Evolutionary conservation across 176 grass and related monocot genomes (phyloP), one percentile per base, ranked within the genome.

Genomic region (Aegilops bicornis): DNA sequence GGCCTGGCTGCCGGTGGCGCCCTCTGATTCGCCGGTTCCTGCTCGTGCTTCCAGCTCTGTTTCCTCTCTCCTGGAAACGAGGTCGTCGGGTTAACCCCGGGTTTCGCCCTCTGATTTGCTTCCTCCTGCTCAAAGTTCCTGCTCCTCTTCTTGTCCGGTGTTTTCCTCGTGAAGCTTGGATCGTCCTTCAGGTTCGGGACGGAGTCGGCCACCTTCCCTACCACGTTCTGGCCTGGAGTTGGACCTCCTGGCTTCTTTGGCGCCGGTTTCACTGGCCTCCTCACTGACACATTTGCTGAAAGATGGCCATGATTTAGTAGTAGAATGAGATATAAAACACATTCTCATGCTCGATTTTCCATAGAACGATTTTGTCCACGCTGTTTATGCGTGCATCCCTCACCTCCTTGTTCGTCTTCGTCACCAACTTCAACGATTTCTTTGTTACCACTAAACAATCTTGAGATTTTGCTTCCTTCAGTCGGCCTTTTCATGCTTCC

Each of bases 371-470:
- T 30, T 16, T 37, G 10, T 22, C 30, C 63, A 69, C 5, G 45
- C 9, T 31, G n/a, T 43, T 43, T 27, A 35, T 36, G 64, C 32
- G 7, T 35, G 15, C 7, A 78, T 12, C 9, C 22, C 90, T 70
- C 85, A 95, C 95, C 95, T 89, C 66, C 72, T 83, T 40, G 64
- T 82, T 87, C 81, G 19, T 86, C 87, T n/a, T 84, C 42, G 10
- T 85, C 56, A 3, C 88, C 93, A 31, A 90, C 80, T 66, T 79
- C 80, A 37, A 69, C 1, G 16, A 79, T 10, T 63, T 90, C 96
- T 79, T 90, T 92, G 16, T 90, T 92, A 29, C 81, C 86, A 14
- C 84, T 83, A 16, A 91, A 79, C 91, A 88, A 92, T 86, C 87
- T 89, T 4, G 75, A 64, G 24, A 91, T 82, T 64, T 61, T 94